These are phyloP conservation scores for Phytophthora multivora DNA, from an alignment of 352 stramenopile species.

Conservation along the genomic window DNA sequence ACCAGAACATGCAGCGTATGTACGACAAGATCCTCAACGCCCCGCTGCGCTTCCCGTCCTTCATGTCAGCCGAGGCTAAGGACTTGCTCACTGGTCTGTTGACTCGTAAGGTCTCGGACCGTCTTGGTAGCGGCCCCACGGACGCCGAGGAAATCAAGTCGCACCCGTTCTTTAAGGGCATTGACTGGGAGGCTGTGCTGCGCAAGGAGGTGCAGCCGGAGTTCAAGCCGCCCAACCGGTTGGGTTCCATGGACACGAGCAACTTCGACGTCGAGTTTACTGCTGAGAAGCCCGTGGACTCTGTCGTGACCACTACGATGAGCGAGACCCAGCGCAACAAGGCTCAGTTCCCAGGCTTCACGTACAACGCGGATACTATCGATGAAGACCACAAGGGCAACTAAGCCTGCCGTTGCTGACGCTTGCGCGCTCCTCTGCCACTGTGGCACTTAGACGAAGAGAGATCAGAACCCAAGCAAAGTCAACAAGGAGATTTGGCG, in stretches of 20 bases:
- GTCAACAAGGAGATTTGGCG: conserved; percentile 22
- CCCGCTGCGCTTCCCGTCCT: conserved; percentile 87
- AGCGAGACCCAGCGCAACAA: conserved; percentile 91
- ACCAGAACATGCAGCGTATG: conserved; percentile 95
- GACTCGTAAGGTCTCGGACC: conserved; percentile 86
- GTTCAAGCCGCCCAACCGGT: conserved; percentile 91
- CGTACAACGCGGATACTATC: conserved; percentile 90
- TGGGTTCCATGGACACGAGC: conserved; percentile 92
- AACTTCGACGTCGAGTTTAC: conserved; percentile 96
- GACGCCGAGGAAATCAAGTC: conserved; percentile 93
- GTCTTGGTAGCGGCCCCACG: conserved; percentile 84
- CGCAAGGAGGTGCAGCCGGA: conserved; percentile 89
- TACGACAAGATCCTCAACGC: conserved; percentile 95
- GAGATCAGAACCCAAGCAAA: conserved; percentile 32
- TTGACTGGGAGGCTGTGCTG: conserved; percentile 92
- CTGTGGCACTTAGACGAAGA: conserved; percentile 40
- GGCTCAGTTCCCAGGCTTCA: conserved; percentile 90
- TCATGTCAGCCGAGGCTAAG: conserved; percentile 91
- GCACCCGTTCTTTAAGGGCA: conserved; percentile 92
- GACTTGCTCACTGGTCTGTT: conserved; percentile 85
- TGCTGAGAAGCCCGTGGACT: conserved; percentile 89
- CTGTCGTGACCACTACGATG: conserved; percentile 90
- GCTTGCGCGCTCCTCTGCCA: conserved; percentile 23
- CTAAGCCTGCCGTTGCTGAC: conserved; percentile 36
- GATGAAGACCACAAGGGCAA: conserved; percentile 87